A percentile compares a stretch with the other conserved stretches of the same genome.
Evolutionary conservation across 495 filamentous ascomycete species (phyloP).

Genomic region (Xylaria acuta): DNA sequence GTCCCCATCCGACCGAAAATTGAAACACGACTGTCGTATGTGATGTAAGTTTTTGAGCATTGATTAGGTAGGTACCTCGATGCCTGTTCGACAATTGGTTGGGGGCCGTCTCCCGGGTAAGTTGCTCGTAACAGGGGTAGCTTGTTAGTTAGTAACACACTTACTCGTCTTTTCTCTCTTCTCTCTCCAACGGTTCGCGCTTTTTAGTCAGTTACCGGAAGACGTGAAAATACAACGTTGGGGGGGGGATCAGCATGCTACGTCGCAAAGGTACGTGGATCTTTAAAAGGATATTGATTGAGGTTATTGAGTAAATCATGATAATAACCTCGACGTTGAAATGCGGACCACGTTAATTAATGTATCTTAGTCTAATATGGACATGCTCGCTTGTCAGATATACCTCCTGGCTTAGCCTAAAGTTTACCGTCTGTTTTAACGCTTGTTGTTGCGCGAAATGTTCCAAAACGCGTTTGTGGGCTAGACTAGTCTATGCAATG

Average conservation of each 20-base stretch:
- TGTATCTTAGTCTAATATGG: not conserved
- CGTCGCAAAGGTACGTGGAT: not conserved
- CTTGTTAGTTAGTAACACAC: not conserved
- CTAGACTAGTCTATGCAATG: not conserved
- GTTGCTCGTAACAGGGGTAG: constrained; percentile 10
- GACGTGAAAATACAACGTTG: not conserved
- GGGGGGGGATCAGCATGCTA: not conserved
- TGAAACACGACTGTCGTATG: not conserved
- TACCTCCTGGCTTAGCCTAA: no score
- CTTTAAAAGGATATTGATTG: not conserved
- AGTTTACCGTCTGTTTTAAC: no score
- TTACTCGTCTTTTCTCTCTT: no score
- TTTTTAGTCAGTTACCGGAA: not conserved
- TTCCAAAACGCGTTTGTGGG: not conserved
- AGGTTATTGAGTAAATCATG: not conserved
- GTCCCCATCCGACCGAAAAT: not conserved
- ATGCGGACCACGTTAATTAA: not conserved
- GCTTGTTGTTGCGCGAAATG: not conserved
- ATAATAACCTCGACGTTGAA: not conserved
- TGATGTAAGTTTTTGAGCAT: not conserved
- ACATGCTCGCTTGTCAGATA: no score
- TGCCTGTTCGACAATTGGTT: not conserved
- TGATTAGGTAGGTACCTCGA: not conserved
- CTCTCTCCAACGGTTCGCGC: not conserved
- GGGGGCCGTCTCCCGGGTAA: constrained; percentile 4